Evolutionary conservation across 2,329 filamentous ascomycete genomes (phyloP).

Genomic region (Ceratocystis colombiana): DNA sequence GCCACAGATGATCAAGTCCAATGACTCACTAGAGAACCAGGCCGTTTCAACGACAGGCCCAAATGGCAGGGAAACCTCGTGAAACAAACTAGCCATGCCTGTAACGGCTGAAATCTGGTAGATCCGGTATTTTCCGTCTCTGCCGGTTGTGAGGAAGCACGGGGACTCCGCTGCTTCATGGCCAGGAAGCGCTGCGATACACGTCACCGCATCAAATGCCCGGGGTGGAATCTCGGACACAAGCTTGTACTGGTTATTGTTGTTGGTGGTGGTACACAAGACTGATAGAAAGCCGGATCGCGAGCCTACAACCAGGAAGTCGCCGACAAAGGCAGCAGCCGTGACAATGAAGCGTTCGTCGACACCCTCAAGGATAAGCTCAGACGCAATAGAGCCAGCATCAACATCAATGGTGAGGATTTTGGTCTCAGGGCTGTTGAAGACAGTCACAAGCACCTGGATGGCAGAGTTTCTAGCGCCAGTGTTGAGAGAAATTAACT

Average conservation of each 20-base stretch:
- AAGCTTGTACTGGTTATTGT: slow-evolving; percentile 19
- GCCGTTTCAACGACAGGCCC: slow-evolving; percentile 67
- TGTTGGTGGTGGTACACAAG: slow-evolving; percentile 28
- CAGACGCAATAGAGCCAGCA: slow-evolving; percentile 30
- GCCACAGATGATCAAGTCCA: slow-evolving; percentile 62
- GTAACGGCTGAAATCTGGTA: slow-evolving; percentile 37
- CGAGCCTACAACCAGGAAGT: slow-evolving; percentile 45
- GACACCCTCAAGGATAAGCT: slow-evolving; percentile 33
- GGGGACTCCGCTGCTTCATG: slow-evolving; percentile 27
- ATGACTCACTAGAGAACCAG: slow-evolving; percentile 41
- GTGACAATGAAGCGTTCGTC: slow-evolving; percentile 44
- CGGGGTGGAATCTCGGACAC: slow-evolving; percentile 21
- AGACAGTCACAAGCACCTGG: slow-evolving; percentile 39
- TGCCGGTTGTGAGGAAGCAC: slow-evolving; percentile 59
- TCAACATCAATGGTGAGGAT: slow-evolving; percentile 36
- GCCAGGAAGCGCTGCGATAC: slow-evolving; percentile 43
- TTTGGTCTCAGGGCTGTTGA: slow-evolving; percentile 38
- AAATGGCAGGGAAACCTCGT: slow-evolving; percentile 59
- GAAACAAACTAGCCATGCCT: slow-evolving; percentile 39
- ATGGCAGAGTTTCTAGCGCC: not conserved
- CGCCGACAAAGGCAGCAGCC: slow-evolving; percentile 36
- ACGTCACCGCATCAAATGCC: slow-evolving; percentile 54
- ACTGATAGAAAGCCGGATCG: slow-evolving; percentile 42
- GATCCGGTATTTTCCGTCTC: slow-evolving; percentile 67
- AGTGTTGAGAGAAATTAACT: slow-evolving; percentile 36